Conservation (phyloP, 176 grass and related monocot genomes). For the Tuctoria greenei region DNA sequence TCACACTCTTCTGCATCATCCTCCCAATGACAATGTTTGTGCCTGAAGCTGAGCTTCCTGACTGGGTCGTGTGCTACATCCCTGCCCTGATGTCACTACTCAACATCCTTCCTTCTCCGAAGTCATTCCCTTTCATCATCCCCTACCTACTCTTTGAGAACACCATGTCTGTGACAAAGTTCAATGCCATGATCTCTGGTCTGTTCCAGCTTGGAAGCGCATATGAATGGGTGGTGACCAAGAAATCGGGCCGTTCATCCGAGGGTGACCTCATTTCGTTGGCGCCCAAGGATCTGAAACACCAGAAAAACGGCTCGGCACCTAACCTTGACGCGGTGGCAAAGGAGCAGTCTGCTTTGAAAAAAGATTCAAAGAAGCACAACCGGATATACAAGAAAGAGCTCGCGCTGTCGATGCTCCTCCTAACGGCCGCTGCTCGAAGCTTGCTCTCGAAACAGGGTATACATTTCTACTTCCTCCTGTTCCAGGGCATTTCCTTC, state of each 20-base stretch:
- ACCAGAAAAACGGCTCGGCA: conserved; percentile 47
- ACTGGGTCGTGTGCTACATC: conserved; percentile 95
- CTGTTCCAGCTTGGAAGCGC: too few relatives aligned
- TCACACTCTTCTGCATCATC: conserved; percentile 98
- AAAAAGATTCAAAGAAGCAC: conserved; percentile 65
- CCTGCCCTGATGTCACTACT: too few relatives aligned
- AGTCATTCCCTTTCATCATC: too few relatives aligned
- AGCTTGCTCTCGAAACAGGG: conserved; percentile 94
- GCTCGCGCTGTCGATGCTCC: conserved; percentile 74
- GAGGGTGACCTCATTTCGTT: conserved; percentile 73
- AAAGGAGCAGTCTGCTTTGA: conserved; percentile 36
- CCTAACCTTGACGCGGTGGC: conserved; percentile 55
- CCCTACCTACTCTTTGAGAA: too few relatives aligned
- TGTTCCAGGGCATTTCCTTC: conserved; percentile 97
- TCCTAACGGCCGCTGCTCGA: conserved; percentile 75
- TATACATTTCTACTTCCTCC: conserved; percentile 99
- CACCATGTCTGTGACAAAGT: too few relatives aligned
- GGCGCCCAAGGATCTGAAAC: conserved; percentile 46
- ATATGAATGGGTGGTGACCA: too few relatives aligned
- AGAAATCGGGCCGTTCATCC: too few relatives aligned
- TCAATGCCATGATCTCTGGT: too few relatives aligned
- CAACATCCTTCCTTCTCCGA: too few relatives aligned
- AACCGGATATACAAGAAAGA: conserved; percentile 99
- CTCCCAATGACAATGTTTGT: conserved; percentile 99
- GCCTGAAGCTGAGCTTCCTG: conserved; percentile 90